Percentiles rank a stretch among this genome's conserved stretches.
phyloP scores from a whole-genome alignment of 2,329 filamentous ascomycete genomes.

The Fusarium citri region DNA sequence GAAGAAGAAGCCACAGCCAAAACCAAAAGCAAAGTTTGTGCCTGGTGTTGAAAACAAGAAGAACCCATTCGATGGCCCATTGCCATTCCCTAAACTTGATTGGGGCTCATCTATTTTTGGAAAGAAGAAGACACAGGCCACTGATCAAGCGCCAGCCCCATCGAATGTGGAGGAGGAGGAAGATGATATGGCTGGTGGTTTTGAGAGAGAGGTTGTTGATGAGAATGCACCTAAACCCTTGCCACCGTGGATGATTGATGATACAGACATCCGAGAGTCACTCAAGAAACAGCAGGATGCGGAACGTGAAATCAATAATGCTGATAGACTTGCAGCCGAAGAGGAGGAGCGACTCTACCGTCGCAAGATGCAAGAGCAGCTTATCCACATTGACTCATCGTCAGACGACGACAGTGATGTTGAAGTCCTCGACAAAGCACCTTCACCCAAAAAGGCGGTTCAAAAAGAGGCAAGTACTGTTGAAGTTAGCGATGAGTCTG shows the following conservation, averaged over 20 bases:
- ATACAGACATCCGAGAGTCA: conserved; percentile 74
- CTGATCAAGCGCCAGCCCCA: conserved; percentile 19
- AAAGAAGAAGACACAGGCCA: conserved; percentile 50
- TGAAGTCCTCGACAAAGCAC: conserved; percentile 65
- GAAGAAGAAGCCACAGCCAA: conserved; percentile 60
- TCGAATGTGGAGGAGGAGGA: conserved; percentile 54
- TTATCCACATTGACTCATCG: conserved; percentile 73
- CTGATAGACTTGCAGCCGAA: conserved; percentile 67
- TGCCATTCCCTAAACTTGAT: conserved; percentile 91
- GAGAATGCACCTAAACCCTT: conserved; percentile 67
- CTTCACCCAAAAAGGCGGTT: conserved; percentile 45
- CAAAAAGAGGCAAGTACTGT: neutral
- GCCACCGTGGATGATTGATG: conserved; percentile 79
- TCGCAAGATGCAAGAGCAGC: conserved; percentile 58
- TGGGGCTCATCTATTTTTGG: conserved; percentile 71
- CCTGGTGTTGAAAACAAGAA: conserved; percentile 63
- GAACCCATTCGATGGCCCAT: conserved; percentile 78
- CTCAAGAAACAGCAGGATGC: conserved; percentile 68
- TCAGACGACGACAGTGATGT: conserved; percentile 68
- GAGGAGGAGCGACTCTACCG: conserved; percentile 65
- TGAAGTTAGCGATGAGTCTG: conserved; percentile 16
- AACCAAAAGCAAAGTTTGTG: conserved; percentile 55
- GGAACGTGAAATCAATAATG: conserved; percentile 72
- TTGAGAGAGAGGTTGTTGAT: conserved; percentile 64
- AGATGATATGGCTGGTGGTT: conserved; percentile 71